phyloP scores from a whole-genome alignment of 306 rosid genomes.

The Inga laurina region DNA sequence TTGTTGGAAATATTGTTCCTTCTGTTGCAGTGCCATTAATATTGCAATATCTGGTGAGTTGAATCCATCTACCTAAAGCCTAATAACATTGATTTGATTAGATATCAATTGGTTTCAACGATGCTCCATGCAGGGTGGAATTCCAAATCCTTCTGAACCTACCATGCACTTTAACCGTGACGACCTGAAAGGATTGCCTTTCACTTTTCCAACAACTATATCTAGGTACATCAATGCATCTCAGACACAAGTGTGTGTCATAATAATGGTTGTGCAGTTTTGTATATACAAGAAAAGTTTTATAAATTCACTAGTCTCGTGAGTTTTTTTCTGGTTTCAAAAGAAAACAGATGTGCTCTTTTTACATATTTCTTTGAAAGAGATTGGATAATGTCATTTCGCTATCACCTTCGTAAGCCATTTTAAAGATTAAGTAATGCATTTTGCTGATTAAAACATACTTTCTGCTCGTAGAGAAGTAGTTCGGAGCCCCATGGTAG shows the following conservation, averaged over 20 bases:
- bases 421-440: slow-evolving; percentile 32
- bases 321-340: neutral
- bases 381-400: slow-evolving; percentile 28
- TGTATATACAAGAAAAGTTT: neutral
- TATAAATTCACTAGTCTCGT: slow-evolving; percentile 9
- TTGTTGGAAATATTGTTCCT: slow-evolving; percentile 88
- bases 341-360: neutral
- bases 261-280: slow-evolving; percentile 17
- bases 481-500: slow-evolving; percentile 95
- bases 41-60: slow-evolving; percentile 85
- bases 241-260: slow-evolving; percentile 13
- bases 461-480: slow-evolving; percentile 69
- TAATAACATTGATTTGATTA: slow-evolving; percentile 26
- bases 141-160: slow-evolving; percentile 80
- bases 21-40: slow-evolving; percentile 84
- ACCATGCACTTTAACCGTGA: slow-evolving; percentile 75
- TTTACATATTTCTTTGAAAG: slow-evolving; percentile 20
- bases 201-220: slow-evolving; percentile 69
- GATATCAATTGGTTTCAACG: slow-evolving; percentile 30
- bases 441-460: slow-evolving; percentile 37
- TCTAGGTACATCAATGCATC: slow-evolving; percentile 56
- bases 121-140: slow-evolving; percentile 80
- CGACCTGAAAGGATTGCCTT: slow-evolving; percentile 84
- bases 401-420: slow-evolving; percentile 26
- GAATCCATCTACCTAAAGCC: slow-evolving; percentile 28